Evolutionary conservation across 108 stramenopile species (phyloP), one percentile per base, ranked within the genome.

Genomic region (Cylindrotheca closterium): DNA sequence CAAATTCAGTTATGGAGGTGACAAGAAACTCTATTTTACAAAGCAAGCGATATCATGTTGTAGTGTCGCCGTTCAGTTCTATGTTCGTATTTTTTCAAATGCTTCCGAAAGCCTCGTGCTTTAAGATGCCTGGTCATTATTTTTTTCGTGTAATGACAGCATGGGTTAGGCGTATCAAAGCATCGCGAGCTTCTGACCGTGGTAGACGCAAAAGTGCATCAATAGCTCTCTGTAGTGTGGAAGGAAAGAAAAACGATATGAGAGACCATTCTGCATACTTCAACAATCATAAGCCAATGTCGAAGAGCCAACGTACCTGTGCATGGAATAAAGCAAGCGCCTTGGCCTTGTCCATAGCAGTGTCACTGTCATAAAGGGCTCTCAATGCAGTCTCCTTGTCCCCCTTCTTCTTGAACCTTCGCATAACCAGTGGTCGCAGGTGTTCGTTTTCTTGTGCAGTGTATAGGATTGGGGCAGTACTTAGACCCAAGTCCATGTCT

Each of bases 381-480:
- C 92, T 88, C 47, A 91, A 59, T 17, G 92, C 92, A 18, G 79
- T 78, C 61, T 95, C 86, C 68, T 93, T 94, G 64, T 98, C 97
- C 5, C 97, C 97, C 71, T 91, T 84, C 23, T 96, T 71, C 65
- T 96, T 95, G 70, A 98, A 98, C 59, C 96, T 73, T 65, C 97
- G 73, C 86, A 89, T 95, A 25, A 98, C 80, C 52, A 98, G 31
- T 3, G 96, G 93, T 53, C 67, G 49, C 7, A 97, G 78, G 48
- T 87, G 77, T 17, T 78, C 73, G 48, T 68, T 75, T 70, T 93
- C 89, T 75, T 97, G 92, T 2, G 95, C 93, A 2, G 97, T 95
- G 64, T 96, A 98, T 30, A 98, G 60, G 47, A 98, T 94, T 3
- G 96, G 97, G 1, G 97, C 97, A n/a, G 97, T 98, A 53, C 96